A percentile compares a stretch with the other conserved stretches of the same genome.
Conservation (phyloP, 2,329 filamentous ascomycete genomes). For the Aspergillus piperis region DNA sequence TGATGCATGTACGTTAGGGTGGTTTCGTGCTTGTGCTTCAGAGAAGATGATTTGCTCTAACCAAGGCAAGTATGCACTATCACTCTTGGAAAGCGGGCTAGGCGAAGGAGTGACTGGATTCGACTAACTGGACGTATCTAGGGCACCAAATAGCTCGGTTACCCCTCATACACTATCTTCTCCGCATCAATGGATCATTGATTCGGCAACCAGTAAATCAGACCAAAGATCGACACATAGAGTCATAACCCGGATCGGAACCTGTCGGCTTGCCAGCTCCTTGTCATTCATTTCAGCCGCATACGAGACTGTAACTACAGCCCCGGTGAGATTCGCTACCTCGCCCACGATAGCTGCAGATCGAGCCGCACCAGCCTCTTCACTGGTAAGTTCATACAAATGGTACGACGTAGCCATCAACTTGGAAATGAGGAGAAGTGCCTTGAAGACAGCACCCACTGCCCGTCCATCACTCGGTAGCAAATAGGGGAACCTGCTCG, state of each 20-base stretch:
- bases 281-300: conserved; percentile 10
- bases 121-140: too few relatives aligned
- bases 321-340: conserved; percentile 2
- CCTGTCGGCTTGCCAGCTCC: not conserved
- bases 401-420: conserved; percentile 1
- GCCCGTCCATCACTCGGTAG: not conserved
- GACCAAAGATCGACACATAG: not conserved
- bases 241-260: conserved; percentile 3
- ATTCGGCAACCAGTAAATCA: conserved; percentile 8
- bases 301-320: conserved; percentile 2
- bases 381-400: conserved; percentile 8
- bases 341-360: conserved; percentile 15
- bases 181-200: not conserved
- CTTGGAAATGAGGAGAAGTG: not conserved
- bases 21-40: too few relatives aligned
- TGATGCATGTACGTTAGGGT: too few relatives aligned
- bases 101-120: too few relatives aligned
- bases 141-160: too few relatives aligned
- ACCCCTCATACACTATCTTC: too few relatives aligned
- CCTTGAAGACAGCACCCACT: not conserved
- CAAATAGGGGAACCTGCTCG: not conserved
- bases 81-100: too few relatives aligned
- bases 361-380: not conserved
- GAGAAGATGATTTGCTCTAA: too few relatives aligned
- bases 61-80: too few relatives aligned